Percentiles rank a stretch among this genome's conserved stretches.
These are phyloP conservation scores for Xylariaceae sp. DNA, from an alignment of 2,329 filamentous ascomycete species.

Conservation along the genomic window DNA sequence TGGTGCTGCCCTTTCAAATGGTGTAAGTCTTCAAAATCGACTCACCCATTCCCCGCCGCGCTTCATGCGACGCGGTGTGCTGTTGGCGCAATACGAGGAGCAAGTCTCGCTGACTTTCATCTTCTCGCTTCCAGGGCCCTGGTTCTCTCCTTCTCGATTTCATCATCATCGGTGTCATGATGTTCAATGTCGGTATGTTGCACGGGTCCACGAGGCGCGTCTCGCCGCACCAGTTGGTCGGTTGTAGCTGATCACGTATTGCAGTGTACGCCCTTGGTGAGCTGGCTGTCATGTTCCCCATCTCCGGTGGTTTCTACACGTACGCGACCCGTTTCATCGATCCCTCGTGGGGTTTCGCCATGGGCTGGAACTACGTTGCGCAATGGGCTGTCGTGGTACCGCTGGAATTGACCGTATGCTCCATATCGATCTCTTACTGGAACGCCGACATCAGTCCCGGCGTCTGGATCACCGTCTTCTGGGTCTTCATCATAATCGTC, in stretches of 20 bases:
- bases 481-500: slow-evolving; percentile 45
- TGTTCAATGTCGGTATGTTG: slow-evolving; percentile 47
- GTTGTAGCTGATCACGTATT: too few species aligned
- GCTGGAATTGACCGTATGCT: slow-evolving; percentile 44
- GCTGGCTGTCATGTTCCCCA: slow-evolving; percentile 45
- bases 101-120: neutral
- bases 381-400: slow-evolving; percentile 46
- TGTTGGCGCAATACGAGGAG: too few species aligned
- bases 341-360: slow-evolving; percentile 41
- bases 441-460: slow-evolving; percentile 37
- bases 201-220: neutral
- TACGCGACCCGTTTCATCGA: slow-evolving; percentile 48
- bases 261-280: slow-evolving; percentile 53
- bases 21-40: slow-evolving; percentile 30
- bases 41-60: too few species aligned
- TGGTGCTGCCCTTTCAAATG: slow-evolving; percentile 43
- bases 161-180: slow-evolving; percentile 54
- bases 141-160: slow-evolving; percentile 45
- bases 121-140: slow-evolving; percentile 28
- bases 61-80: too few species aligned
- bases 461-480: slow-evolving; percentile 55
- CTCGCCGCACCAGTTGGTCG: neutral
- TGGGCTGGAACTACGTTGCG: slow-evolving; percentile 42
- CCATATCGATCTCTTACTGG: slow-evolving; percentile 47
- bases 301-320: slow-evolving; percentile 48